These are phyloP conservation scores for Sugiyamaella novakii DNA, from an alignment of 1,139 yeast species.

Conservation along the genomic window DNA sequence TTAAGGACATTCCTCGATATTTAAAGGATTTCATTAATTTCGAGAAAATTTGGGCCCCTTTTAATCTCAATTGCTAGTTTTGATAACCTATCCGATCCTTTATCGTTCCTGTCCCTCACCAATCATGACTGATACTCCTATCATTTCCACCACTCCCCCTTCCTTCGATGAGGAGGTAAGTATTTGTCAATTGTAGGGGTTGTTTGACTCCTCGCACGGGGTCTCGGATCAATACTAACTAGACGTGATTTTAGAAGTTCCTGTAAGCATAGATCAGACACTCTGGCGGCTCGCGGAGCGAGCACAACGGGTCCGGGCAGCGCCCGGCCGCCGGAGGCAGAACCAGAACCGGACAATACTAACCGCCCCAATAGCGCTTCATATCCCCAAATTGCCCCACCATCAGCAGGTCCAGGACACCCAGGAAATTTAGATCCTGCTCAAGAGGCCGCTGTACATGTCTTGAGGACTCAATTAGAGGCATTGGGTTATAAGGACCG, in stretches of 20 bases:
- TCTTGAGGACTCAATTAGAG: conserved; percentile 59
- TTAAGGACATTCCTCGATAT: no score
- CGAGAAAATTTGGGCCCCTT: no score
- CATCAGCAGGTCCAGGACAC: conserved; percentile 69
- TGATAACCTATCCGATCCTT: not conserved
- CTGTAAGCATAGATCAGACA: conserved; percentile 11
- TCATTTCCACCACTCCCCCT: not conserved
- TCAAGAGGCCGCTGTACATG: conserved; percentile 62
- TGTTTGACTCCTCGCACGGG: not conserved
- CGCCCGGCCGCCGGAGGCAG: not conserved
- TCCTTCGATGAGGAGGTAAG: conserved; percentile 9
- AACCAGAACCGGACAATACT: not conserved
- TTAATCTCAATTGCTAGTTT: no score
- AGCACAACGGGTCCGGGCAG: no score
- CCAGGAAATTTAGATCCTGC: conserved; percentile 77
- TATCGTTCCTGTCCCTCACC: not conserved
- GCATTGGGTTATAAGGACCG: conserved; percentile 71
- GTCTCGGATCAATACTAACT: not conserved
- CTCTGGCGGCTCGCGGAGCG: no score
- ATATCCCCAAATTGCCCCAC: conserved; percentile 70
- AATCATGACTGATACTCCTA: conserved; percentile 8
- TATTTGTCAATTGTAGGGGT: not conserved
- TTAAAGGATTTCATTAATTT: no score
- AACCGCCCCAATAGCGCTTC: conserved; percentile 30
- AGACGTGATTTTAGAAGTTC: conserved; percentile 11